Percentiles rank a stretch among this genome's conserved stretches.
These are phyloP conservation scores for Naganishia friedmannii DNA, from an alignment of 768 basidiomycete genomes.

Conservation along the genomic window DNA sequence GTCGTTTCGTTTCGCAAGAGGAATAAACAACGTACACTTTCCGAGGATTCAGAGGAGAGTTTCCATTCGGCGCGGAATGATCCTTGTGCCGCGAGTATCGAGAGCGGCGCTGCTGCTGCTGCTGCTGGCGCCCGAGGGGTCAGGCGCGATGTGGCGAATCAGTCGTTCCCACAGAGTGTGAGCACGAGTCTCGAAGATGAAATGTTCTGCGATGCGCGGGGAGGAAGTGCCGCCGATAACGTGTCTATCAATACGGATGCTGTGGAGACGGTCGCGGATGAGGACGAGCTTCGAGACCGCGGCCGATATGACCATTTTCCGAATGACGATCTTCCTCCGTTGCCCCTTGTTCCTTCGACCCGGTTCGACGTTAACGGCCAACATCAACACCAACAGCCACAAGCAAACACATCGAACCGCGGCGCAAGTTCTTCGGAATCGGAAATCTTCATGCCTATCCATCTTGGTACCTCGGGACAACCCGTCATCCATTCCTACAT, in stretches of 20 bases:
- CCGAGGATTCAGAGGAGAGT: conserved; percentile 27
- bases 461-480: background rate
- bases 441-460: conserved; percentile 11
- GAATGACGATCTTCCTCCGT: background rate
- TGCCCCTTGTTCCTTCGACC: too few relatives aligned
- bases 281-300: conserved; percentile 7
- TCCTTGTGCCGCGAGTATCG: background rate
- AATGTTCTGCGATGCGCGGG: background rate
- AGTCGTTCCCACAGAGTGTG: conserved; percentile 28
- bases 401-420: too few relatives aligned
- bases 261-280: conserved; percentile 18
- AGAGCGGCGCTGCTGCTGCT: background rate
- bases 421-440: conserved; percentile 8
- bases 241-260: conserved; percentile 6
- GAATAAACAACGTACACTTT: conserved; percentile 9
- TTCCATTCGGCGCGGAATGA: conserved; percentile 28
- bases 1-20: conserved; percentile 4
- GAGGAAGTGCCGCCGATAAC: background rate
- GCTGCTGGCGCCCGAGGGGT: too few relatives aligned
- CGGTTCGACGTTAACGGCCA: too few relatives aligned
- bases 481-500: background rate
- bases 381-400: too few relatives aligned
- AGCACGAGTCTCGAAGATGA: conserved; percentile 25
- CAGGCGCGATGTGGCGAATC: background rate
- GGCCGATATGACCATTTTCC: background rate